Evolutionary conservation across 352 stramenopile genomes (phyloP).

Genomic region (Elongisporangium prolatum): DNA sequence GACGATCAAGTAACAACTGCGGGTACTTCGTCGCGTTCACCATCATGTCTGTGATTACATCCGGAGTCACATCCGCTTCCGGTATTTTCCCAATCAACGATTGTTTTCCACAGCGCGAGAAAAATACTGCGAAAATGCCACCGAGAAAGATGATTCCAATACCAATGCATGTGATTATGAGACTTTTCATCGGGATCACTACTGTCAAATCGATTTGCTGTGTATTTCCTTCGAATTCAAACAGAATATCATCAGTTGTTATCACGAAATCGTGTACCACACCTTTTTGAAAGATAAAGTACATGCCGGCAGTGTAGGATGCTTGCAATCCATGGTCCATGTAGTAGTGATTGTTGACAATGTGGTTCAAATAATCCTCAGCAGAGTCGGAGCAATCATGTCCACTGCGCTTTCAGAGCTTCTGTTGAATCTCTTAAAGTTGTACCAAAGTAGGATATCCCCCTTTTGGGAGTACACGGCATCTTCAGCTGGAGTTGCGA

Average conservation of each 20-base stretch:
- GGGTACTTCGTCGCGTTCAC: background rate
- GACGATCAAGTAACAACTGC: background rate
- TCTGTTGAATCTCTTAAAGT: conserved; percentile 11
- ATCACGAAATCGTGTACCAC: conserved; percentile 16
- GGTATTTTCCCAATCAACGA: background rate
- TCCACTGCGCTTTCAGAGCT: conserved; percentile 20
- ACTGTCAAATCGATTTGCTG: background rate
- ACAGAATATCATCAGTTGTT: background rate
- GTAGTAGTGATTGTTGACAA: conserved; percentile 36
- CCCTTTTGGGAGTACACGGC: conserved; percentile 6
- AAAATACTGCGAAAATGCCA: background rate
- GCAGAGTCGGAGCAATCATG: conserved; percentile 32
- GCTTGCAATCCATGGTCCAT: conserved; percentile 42
- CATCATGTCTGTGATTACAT: background rate
- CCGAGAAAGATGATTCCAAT: background rate
- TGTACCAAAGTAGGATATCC: conserved; percentile 30
- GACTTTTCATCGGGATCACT: background rate
- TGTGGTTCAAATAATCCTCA: conserved; percentile 26
- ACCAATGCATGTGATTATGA: background rate
- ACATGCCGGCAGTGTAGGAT: conserved; percentile 39
- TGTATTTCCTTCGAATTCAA: background rate
- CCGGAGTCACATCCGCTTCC: background rate
- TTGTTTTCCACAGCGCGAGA: background rate
- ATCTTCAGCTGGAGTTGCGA: conserved; percentile 21
- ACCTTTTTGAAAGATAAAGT: conserved; percentile 54